Percentiles rank a stretch among this genome's conserved stretches.
phyloP scores from a whole-genome alignment of 805 yeast genomes.

The Saturnispora saitoi region DNA sequence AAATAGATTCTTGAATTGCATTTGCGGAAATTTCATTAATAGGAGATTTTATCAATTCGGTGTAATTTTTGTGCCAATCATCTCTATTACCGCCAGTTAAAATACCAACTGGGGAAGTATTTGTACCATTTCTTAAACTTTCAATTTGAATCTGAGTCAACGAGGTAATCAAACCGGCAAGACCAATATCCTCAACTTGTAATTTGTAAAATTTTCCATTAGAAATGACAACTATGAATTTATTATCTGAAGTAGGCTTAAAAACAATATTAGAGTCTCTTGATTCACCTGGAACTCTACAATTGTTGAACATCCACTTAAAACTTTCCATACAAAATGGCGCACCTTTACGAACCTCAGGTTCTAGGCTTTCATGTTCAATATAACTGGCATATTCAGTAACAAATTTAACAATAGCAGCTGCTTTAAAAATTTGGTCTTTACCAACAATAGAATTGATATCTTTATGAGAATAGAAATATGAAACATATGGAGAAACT shows the following conservation, averaged over 20 bases:
- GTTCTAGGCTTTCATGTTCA: constrained; percentile 65
- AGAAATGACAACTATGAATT: constrained; percentile 63
- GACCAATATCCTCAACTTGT: constrained; percentile 47
- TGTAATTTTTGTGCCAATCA: constrained; percentile 57
- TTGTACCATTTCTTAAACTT: constrained; percentile 26
- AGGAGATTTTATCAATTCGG: constrained; percentile 50
- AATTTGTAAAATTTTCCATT: constrained; percentile 79
- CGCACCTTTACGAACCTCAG: constrained; percentile 62
- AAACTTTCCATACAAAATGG: constrained; percentile 96
- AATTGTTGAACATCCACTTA: constrained; percentile 82
- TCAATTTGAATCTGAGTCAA: constrained; percentile 44
- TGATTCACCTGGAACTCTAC: constrained; percentile 65
- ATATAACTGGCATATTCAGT: constrained; percentile 58
- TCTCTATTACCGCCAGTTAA: constrained; percentile 83
- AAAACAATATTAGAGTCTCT: constrained; percentile 51
- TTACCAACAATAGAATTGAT: constrained; percentile 46
- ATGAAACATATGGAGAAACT: constrained; percentile 88
- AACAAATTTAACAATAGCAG: constrained; percentile 61
- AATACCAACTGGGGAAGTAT: constrained; percentile 59
- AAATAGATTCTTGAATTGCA: constrained; percentile 68
- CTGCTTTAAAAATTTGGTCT: constrained; percentile 64
- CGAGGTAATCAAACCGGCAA: constrained; percentile 46
- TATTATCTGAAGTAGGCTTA: constrained; percentile 37
- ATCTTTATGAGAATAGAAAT: constrained; percentile 80
- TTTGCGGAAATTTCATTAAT: constrained; percentile 52